Conservation (phyloP, 2,329 filamentous ascomycete species). For the Fusarium tanahbumbuense region DNA sequence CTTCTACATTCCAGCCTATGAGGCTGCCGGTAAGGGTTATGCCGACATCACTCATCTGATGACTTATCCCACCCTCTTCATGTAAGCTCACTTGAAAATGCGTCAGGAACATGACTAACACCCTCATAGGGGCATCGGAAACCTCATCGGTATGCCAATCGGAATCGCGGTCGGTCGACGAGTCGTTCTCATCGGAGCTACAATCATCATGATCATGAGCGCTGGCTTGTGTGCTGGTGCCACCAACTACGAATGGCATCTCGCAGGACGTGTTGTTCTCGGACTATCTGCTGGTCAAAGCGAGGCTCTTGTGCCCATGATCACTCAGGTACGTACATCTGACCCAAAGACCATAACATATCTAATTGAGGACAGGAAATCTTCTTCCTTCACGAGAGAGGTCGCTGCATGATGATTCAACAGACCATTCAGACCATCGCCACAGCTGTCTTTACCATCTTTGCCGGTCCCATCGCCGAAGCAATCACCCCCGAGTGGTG, state of each 20-base stretch:
- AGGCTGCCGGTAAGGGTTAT: slow-evolving; percentile 15
- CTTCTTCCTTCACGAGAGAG: slow-evolving; percentile 39
- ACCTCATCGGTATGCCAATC: slow-evolving; percentile 40
- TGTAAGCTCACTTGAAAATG: no score
- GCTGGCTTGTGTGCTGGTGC: slow-evolving; percentile 33
- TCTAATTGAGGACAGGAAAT: slow-evolving; percentile 25
- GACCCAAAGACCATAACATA: no score
- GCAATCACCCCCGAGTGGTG: slow-evolving; percentile 20
- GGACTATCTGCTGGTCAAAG: slow-evolving; percentile 39
- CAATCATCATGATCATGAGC: slow-evolving; percentile 37
- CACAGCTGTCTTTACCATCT: slow-evolving; percentile 24
- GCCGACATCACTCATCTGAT: slow-evolving; percentile 23
- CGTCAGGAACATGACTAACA: no score
- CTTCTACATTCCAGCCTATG: slow-evolving; percentile 19
- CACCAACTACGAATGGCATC: slow-evolving; percentile 40
- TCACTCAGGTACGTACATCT: slow-evolving; percentile 8
- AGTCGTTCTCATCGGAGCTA: slow-evolving; percentile 37
- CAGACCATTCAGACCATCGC: slow-evolving; percentile 38
- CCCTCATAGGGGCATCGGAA: slow-evolving; percentile 29
- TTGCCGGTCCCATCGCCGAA: slow-evolving; percentile 15
- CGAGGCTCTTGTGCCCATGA: slow-evolving; percentile 29
- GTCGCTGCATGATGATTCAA: slow-evolving; percentile 38
- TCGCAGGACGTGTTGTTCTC: slow-evolving; percentile 30
- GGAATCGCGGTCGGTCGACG: slow-evolving; percentile 39
- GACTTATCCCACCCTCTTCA: slow-evolving; percentile 23